phyloP scores from a whole-genome alignment of 2,329 filamentous ascomycete genomes.

The Fusarium chaquense region DNA sequence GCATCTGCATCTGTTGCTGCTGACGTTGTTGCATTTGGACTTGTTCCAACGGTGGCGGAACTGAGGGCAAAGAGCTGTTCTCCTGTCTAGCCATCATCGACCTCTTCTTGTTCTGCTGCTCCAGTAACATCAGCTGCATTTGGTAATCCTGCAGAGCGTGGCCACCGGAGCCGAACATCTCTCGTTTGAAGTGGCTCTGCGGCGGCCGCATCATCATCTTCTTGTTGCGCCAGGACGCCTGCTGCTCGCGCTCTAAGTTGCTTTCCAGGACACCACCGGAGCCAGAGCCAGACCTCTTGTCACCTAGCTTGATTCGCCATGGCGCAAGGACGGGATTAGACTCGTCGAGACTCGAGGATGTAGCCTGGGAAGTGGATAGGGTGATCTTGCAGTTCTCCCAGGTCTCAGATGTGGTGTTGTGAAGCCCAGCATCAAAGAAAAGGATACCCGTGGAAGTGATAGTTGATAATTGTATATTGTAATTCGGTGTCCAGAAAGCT shows the following conservation, averaged over 20 bases:
- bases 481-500: constrained; percentile 71
- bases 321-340: constrained; percentile 65
- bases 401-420: constrained; percentile 72
- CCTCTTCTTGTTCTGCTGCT: constrained; percentile 88
- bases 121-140: constrained; percentile 87
- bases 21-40: constrained; percentile 1
- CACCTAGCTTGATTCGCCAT: constrained; percentile 67
- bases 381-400: constrained; percentile 71
- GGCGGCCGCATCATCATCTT: constrained; percentile 56
- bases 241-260: constrained; percentile 54
- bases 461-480: constrained; percentile 72
- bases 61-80: constrained; percentile 60
- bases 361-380: constrained; percentile 73
- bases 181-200: constrained; percentile 5
- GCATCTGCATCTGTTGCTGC: neutral
- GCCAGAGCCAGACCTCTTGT: constrained; percentile 34
- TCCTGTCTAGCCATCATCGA: constrained; percentile 85
- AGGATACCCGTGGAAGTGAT: constrained; percentile 64
- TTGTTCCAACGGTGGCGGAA: neutral
- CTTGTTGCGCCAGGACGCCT: constrained; percentile 47
- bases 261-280: constrained; percentile 54
- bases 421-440: constrained; percentile 72
- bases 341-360: constrained; percentile 67
- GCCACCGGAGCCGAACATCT: constrained; percentile 21
- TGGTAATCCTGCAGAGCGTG: constrained; percentile 72